A percentile compares a stretch with the other conserved stretches of the same genome.
phyloP scores from a whole-genome alignment of 257 asterid species.

The Ballota nigra region DNA sequence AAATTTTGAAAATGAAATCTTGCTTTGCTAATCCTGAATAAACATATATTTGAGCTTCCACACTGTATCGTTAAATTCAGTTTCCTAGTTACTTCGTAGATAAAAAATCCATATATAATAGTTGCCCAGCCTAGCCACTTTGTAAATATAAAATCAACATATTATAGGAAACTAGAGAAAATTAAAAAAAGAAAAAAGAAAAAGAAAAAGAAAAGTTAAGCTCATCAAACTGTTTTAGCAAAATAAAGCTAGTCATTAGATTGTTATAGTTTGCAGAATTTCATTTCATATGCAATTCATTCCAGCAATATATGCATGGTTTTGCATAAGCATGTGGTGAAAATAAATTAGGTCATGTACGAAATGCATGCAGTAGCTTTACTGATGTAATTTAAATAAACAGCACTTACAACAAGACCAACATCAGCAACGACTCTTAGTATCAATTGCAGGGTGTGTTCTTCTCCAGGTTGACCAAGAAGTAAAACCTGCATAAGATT shows the following conservation, averaged over 20 bases:
- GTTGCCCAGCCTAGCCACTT: not conserved
- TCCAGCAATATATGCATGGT: not conserved
- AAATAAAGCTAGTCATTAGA: not conserved
- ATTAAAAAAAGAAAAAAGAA: too few species aligned
- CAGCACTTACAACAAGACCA: slow-evolving; percentile 84
- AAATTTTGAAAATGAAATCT: too few species aligned
- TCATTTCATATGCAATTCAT: slow-evolving; percentile 14
- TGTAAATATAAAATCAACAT: not conserved
- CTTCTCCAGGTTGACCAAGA: slow-evolving; percentile 92
- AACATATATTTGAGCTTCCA: slow-evolving; percentile 1
- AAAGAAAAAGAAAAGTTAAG: not conserved
- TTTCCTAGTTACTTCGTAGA: not conserved
- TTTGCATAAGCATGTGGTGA: not conserved
- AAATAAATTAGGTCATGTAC: not conserved
- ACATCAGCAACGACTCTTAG: slow-evolving; percentile 97
- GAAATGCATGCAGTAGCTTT: slow-evolving; percentile 13
- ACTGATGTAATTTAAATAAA: slow-evolving; percentile 6
- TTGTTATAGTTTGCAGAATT: not conserved
- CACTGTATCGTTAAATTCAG: not conserved
- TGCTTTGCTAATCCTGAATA: too few species aligned
- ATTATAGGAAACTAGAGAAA: not conserved
- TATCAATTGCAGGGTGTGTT: slow-evolving; percentile 78
- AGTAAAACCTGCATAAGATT: slow-evolving; percentile 58
- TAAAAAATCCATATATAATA: not conserved
- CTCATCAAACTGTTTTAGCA: not conserved